These are phyloP conservation scores for Exophiala sideris DNA, from an alignment of 2,329 filamentous ascomycete genomes.

Conservation along the genomic window DNA sequence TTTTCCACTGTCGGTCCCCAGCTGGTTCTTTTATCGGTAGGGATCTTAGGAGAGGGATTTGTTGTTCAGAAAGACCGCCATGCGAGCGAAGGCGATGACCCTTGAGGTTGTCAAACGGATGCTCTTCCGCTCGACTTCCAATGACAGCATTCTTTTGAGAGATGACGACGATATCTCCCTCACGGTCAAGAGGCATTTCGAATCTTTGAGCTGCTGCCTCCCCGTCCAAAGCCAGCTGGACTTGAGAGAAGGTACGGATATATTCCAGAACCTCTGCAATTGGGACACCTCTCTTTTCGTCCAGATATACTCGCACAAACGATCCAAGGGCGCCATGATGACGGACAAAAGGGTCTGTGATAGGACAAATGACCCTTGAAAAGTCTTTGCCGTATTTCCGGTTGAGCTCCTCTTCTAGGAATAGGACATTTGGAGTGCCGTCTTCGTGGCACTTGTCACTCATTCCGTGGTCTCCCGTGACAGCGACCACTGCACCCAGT, in stretches of 20 bases:
- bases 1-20: slow-evolving; percentile 33
- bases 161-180: slow-evolving; percentile 43
- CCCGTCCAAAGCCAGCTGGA: slow-evolving; percentile 34
- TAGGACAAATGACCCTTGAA: slow-evolving; percentile 44
- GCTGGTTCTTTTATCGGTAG: slow-evolving; percentile 21
- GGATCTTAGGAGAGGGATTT: slow-evolving; percentile 38
- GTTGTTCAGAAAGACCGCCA: slow-evolving; percentile 41
- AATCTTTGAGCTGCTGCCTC: slow-evolving; percentile 35
- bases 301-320: slow-evolving; percentile 42
- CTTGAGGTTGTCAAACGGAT: slow-evolving; percentile 35
- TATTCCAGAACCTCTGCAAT: slow-evolving; percentile 33
- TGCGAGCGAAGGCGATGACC: slow-evolving; percentile 41
- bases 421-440: slow-evolving; percentile 40
- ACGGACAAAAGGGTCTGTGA: slow-evolving; percentile 44
- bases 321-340: slow-evolving; percentile 44
- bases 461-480: slow-evolving; percentile 47
- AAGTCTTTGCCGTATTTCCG: slow-evolving; percentile 31
- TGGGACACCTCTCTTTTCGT: slow-evolving; percentile 20
- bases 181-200: slow-evolving; percentile 41
- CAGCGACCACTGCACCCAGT: slow-evolving; percentile 37
- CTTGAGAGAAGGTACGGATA: slow-evolving; percentile 32
- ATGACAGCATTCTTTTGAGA: slow-evolving; percentile 38
- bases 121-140: slow-evolving; percentile 35
- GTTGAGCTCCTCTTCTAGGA: slow-evolving; percentile 39
- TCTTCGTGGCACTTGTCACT: slow-evolving; percentile 37